Base-by-base conservation (phyloP, 2,329 filamentous ascomycete species). In the Claviceps sp. region DNA sequence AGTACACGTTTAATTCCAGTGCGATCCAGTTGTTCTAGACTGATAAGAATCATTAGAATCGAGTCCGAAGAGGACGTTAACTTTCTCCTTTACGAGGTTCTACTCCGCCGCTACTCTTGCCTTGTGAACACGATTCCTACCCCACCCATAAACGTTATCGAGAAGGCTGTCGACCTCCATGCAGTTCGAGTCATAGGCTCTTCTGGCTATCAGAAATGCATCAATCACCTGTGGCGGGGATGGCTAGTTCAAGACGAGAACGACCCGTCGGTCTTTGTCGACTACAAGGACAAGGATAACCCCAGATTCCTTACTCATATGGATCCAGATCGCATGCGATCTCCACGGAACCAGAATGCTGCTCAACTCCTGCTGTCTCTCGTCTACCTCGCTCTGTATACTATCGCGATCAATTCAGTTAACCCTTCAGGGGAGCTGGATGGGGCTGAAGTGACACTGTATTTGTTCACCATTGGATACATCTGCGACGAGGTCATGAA, bases 221-320 rank as follows among this genome's bases (percentile, higher is more conserved):
- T 97, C 61, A 81, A 77, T 56, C 89, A 94, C 63, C 81, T 98
- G 8, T 98, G 93, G 93, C 81, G 82, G 55, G 93, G 93, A 22
- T 98, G 93, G 93, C 74, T 97, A 8, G 83, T 95, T n/a, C 93
- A 98, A 65, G 89, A 96, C 58, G 89, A 96, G 60, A 77, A 90
- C 48, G 90, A 97, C 60, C 86, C 91, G 0, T 82, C 84, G n/a
- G 82, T 82, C 50, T 98, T 98, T 64, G 78, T 96, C 51, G 84
- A 90, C 62, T 98, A 94, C 72, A 81, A 84, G 59, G 76, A 88
- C 54, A 89, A 89, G 64, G 87, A 84, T 54, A 87, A 90, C 64
- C 82, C 81, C 1, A 77, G 74, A 45, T 94, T 93, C 67, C 79
- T 84, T 71, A 72, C 78, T 1, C 93, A 98, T 65, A 82, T 97